A percentile compares a stretch with the other conserved stretches of the same genome.
These are phyloP conservation scores for Geotrichum restrictum DNA, from an alignment of 1,139 yeast species.

Conservation along the genomic window DNA sequence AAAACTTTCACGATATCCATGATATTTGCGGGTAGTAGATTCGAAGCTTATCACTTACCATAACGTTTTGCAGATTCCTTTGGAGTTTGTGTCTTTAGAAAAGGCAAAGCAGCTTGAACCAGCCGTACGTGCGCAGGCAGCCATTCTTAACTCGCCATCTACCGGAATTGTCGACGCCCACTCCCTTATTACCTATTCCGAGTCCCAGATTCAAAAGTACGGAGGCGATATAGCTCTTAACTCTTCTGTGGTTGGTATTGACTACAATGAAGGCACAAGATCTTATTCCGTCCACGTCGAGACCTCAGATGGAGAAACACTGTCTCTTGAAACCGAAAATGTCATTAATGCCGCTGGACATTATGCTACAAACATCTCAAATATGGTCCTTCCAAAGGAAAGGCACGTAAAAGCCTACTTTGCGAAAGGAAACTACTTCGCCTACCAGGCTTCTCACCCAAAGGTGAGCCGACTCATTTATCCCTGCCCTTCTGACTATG, in stretches of 20 bases:
- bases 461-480: conserved; percentile 50
- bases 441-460: conserved; percentile 48
- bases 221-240: conserved; percentile 66
- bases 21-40: too few relatives aligned
- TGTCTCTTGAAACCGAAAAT: conserved; percentile 51
- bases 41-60: conserved; percentile 4
- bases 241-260: conserved; percentile 53
- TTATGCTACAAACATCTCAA: conserved; percentile 64
- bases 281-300: conserved; percentile 19
- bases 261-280: conserved; percentile 26
- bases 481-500: conserved; percentile 75
- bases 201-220: conserved; percentile 49
- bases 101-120: conserved; percentile 56
- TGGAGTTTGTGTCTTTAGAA: conserved; percentile 49
- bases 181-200: conserved; percentile 59
- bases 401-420: conserved; percentile 57
- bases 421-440: conserved; percentile 82
- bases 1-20: too few relatives aligned
- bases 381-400: conserved; percentile 61
- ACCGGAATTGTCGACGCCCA: conserved; percentile 86
- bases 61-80: conserved; percentile 46
- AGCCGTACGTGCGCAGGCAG: conserved; percentile 56
- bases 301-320: conserved; percentile 36
- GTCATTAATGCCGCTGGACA: conserved; percentile 78
- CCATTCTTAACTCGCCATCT: conserved; percentile 70